Evolutionary conservation across 2,329 filamentous ascomycete species (phyloP), one percentile per base, ranked within the genome.

Genomic region (Sphaerulina vaccinii): DNA sequence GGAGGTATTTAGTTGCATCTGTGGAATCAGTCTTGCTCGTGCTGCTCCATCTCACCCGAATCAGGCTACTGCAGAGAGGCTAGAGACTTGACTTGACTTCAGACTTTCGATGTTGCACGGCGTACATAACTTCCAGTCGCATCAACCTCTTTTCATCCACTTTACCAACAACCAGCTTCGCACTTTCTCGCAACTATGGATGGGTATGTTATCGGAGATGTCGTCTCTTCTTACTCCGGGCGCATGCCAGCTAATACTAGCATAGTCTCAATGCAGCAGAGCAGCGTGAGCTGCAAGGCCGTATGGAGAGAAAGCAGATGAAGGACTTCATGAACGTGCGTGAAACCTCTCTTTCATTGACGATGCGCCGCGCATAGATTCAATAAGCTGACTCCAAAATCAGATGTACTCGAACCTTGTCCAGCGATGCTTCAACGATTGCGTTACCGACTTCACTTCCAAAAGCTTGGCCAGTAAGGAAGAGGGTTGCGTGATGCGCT

Each of bases 301-400:
- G 93, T 74, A 91, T 99, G 83, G 90, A 97, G 79, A 88, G 88
- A 77, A 95, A 93, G 76, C 93, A 99, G 77, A 89, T 99, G 81
- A 96, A 96, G 78, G 92, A 97, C 71, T 97, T 99, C 71, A 96
- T 97, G 86, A 88, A 84, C 67, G 93, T 97, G 81, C 65, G 89
- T 79, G 51, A 32, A 51, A 55, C 40, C 18, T 11, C 46, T 16
- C 9, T 10, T 3, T 35, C 38, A 10, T 21, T 2, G 7, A 11
- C 39, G 13, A 19, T 5, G 11, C 3, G 27, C 16, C 3, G 23
- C 41, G 10, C 16, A 11, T 11, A n/a, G 18, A 15, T 21, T 13
- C 21, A 35, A 35, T 15, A 37, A n/a, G 32, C 44, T 38, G 21
- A 50, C 43, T 33, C 8, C 24, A 35, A 23, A 13, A 10, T 24